Percentiles rank a stretch among this genome's conserved stretches.
Evolutionary conservation across 306 rosid species (phyloP).

Genomic region (Carpinus fangiana): DNA sequence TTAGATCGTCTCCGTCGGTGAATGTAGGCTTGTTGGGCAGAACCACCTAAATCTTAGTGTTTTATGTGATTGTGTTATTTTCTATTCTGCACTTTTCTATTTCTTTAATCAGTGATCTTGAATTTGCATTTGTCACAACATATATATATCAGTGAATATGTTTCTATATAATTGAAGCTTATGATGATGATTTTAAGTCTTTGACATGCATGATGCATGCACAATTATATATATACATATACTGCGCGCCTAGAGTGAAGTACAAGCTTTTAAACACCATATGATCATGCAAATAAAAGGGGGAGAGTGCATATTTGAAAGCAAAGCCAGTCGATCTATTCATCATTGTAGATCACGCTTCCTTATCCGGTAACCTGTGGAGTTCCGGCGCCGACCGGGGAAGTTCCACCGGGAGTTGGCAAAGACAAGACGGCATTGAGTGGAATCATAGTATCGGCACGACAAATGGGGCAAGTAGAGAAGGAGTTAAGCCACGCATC

Average conservation of each 20-base stretch:
- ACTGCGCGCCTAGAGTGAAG: neutral
- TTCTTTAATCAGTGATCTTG: too few species aligned
- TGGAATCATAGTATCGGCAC: constrained; percentile 11
- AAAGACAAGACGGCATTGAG: neutral
- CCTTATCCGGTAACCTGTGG: neutral
- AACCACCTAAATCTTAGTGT: too few species aligned
- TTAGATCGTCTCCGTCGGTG: too few species aligned
- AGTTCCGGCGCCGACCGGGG: neutral
- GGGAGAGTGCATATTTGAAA: neutral
- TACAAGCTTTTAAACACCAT: neutral
- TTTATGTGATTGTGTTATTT: too few species aligned
- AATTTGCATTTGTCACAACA: too few species aligned
- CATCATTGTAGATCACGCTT: neutral
- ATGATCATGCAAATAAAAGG: too few species aligned
- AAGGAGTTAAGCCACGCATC: constrained; percentile 19
- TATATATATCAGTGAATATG: too few species aligned
- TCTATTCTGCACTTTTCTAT: too few species aligned
- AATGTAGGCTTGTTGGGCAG: too few species aligned
- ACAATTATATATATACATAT: neutral
- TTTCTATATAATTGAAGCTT: too few species aligned
- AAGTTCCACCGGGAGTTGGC: neutral
- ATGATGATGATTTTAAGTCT: neutral
- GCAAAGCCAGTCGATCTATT: neutral
- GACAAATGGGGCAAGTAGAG: constrained; percentile 28
- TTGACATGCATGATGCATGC: constrained; percentile 8